Conservation (phyloP, 2,329 filamentous ascomycete genomes). For the Aspergillus neoniger region DNA sequence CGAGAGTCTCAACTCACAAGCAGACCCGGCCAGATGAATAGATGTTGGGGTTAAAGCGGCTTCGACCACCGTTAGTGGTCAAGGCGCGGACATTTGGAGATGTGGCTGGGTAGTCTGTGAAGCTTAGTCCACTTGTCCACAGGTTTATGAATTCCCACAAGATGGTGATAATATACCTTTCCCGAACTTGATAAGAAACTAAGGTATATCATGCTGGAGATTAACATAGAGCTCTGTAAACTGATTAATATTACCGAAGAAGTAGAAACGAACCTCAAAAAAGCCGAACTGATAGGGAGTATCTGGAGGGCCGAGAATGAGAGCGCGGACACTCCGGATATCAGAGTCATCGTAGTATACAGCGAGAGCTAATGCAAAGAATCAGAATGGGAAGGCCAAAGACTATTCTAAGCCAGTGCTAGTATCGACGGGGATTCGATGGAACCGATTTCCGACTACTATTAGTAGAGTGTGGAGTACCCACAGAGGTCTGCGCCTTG, state of each 20-base stretch:
- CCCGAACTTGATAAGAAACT: constrained; percentile 78
- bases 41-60: constrained; percentile 95
- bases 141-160: not conserved
- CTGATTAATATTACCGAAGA: not conserved
- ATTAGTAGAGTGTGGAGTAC: constrained; percentile 31
- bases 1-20: constrained; percentile 60
- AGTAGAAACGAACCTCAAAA: constrained; percentile 68
- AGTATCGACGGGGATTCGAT: not conserved
- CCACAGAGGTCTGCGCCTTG: constrained; percentile 79
- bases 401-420: not conserved
- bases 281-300: constrained; percentile 97
- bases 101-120: constrained; percentile 74
- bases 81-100: constrained; percentile 64
- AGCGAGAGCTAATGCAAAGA: constrained; percentile 67
- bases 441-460: not conserved
- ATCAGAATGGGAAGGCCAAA: constrained; percentile 7
- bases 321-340: constrained; percentile 80
- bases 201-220: constrained; percentile 7
- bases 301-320: constrained; percentile 90
- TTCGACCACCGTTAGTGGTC: constrained; percentile 86
- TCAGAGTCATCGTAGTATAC: constrained; percentile 86
- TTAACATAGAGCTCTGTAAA: not conserved
- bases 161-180: constrained; percentile 56
- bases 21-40: constrained; percentile 91
- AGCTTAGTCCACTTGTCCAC: not conserved